Base-by-base conservation (phyloP, 164 flowering plant species). In the Litsea cubeba region DNA sequence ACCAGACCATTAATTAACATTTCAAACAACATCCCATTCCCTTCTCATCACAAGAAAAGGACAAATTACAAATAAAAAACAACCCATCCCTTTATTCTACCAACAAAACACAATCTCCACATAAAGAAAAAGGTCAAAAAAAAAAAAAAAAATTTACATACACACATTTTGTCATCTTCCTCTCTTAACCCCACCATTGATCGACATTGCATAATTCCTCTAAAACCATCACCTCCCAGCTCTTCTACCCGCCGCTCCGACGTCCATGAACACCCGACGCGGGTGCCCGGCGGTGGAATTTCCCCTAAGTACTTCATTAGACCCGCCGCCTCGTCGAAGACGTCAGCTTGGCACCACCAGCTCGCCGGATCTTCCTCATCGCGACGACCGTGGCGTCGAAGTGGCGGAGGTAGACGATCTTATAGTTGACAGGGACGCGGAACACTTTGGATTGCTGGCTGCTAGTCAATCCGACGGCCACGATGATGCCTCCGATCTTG, bases 251-350 rank as follows among this genome's bases (percentile, higher is more conserved):
- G 46, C 5, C 10, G 35, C 69, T 3, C 86, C 88, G 6, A 89
- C 90, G 28, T 89, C 87, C 51, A 92, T 84, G 83, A 91, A 92
- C 0, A 94, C 85, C 0, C 96, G 82, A 0, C 95, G 80, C 1
- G 89, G 82, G 81, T 90, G 92, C 50, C 72, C 82, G 30, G 84
- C 88, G 0, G 92, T 82, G 1, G 90, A 76, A 68, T 90, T 92
- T 0, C 88, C 89, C 97, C 95, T 0, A 95, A 82, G 81, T 77
- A 90, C 73, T 78, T 89, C 70, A 87, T 88, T 54, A 73, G 10
- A 75, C 77, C 0, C 72, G 77, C 0, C 85, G 83, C 20, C 79
- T 75, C 65, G 87, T 77, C 46, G 71, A 76, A 3, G 78, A 28
- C 0, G 79, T 0, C 8, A 6, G 68, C 46, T 26, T 40, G 28